Evolutionary conservation across 2,329 filamentous ascomycete species (phyloP), one percentile per base, ranked within the genome.

Genomic region (Colletotrichum liriopes): DNA sequence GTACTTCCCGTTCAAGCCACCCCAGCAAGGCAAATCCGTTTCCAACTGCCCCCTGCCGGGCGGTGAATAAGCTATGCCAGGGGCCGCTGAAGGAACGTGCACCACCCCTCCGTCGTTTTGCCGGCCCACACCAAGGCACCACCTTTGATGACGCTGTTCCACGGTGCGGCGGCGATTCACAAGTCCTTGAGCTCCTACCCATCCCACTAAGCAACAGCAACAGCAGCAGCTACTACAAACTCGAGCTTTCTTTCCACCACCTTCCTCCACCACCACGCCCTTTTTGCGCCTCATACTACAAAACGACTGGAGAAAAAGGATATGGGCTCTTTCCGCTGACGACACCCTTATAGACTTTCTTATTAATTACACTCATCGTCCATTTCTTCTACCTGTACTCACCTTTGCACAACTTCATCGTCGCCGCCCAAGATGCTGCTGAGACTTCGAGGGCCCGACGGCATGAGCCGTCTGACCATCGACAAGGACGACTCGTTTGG

Each of bases 361-460:
- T 59, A 64, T 63, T 71, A 66, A 45, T 54, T 35, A 29, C 35
- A 60, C 39, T 54, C 58, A 16, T 43, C 41, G n/a, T 35, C 43
- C 58, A 12, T 39, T 49, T 23, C 52, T 55, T 65, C 47, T 8
- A 49, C 16, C 32, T 55, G 9, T 2, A 45, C 45, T 35, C n/a
- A 65, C 18, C n/a, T 29, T 60, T 16, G 32, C 52, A 41, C n/a
- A 49, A 29, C 29, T 55, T 56, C 65, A 45, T 26, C 26, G 26
- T 56, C 23, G 39, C 37, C 66, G 29, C 47, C 79, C 80, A 84
- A 80, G 75, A 98, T 98, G 91, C 88, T 98, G 79, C 87, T 98
- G 68, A 91, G 95, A 82, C 93, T 98, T 77, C 92, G 95, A 78
- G 95, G 95, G 81, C 94, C 94, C 75, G 95, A 98, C 85, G 96